A percentile compares a stretch with the other conserved stretches of the same genome.
Conservation (phyloP, 257 asterid species). For the Lycium barbarum region DNA sequence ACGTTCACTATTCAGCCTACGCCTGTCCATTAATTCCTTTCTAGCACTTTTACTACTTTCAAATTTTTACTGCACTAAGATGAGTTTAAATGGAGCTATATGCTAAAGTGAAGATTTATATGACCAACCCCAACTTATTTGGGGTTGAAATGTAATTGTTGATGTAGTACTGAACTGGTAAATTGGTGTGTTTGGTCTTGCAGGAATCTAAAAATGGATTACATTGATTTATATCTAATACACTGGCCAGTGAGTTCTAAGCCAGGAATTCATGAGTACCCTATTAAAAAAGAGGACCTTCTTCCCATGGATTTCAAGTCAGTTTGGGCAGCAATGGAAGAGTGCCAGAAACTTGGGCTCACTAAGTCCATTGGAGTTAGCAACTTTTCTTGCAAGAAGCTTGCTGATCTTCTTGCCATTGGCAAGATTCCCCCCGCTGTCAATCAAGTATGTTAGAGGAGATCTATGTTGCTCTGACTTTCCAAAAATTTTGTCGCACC, state of each 20-base stretch:
- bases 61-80: background rate
- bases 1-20: too few relatives aligned
- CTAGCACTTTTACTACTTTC: too few relatives aligned
- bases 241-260: conserved; percentile 57
- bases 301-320: conserved; percentile 52
- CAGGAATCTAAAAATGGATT: conserved; percentile 55
- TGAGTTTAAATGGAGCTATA: background rate
- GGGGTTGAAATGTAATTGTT: background rate
- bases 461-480: background rate
- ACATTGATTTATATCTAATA: conserved; percentile 56
- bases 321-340: conserved; percentile 68
- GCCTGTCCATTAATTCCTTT: too few relatives aligned
- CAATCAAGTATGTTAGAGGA: conserved; percentile 53
- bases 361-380: conserved; percentile 63
- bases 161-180: background rate
- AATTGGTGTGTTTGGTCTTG: conserved; percentile 22
- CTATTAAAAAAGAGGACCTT: conserved; percentile 50
- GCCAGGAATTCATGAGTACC: conserved; percentile 40
- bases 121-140: background rate
- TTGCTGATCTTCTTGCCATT: conserved; percentile 35
- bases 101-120: background rate
- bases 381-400: conserved; percentile 56
- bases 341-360: conserved; percentile 52
- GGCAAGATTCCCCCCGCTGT: conserved; percentile 69
- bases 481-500: background rate